Base-by-base conservation (phyloP, 768 basidiomycete genomes). In the Sistotremastrum suecicum region DNA sequence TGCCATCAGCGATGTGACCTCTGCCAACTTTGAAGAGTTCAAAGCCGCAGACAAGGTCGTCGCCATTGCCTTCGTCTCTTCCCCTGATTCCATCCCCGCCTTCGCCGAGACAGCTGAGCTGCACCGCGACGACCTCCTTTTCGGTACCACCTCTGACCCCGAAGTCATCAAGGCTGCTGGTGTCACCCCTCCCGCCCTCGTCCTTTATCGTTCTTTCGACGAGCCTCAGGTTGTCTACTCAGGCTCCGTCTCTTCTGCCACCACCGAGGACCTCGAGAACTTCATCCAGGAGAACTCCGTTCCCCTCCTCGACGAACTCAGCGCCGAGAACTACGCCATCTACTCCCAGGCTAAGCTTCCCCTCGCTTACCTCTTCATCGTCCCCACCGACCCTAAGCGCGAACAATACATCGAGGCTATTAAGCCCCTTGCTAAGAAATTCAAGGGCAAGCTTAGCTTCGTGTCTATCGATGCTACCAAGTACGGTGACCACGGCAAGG, bases 401-500 rank as follows among this genome's bases (percentile, higher is more conserved):
- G 72, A 85, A 9, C 67, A 69, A 32, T 62, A 80, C 42, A 74
- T 94, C 51, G 77, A 78, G 29, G 63, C 70, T 37, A 59, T 97
- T 53, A 77, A 70, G 54, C 80, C 88, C 6, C 62, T 94, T 44
- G 95, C 95, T 5, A 67, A 77, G 44, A 76, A 80, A 58, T 77
- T 76, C 71, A 89, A 86, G 66, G 74, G 78, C 55, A 80, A 87
- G 66, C 58, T 98, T 60, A 95, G 95, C 79, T 95, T 97, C 62
- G 94, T 98, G 50, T 94, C 82, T 80, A 98, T 99, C 55, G 95
- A 99, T 62, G 91, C 89, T 28, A 66, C 83, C 66, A 90, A 91
- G 62, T 99, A 91, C 55, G 78, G 76, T 55, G 94, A 98, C 56
- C 95, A 99, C 67, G 95, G 83, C 53, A 91, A 89, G 64, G 85